Percentiles rank a stretch among this genome's conserved stretches.
Evolutionary conservation across 2,329 filamentous ascomycete genomes (phyloP).

Genomic region (Botryotinia calthae): DNA sequence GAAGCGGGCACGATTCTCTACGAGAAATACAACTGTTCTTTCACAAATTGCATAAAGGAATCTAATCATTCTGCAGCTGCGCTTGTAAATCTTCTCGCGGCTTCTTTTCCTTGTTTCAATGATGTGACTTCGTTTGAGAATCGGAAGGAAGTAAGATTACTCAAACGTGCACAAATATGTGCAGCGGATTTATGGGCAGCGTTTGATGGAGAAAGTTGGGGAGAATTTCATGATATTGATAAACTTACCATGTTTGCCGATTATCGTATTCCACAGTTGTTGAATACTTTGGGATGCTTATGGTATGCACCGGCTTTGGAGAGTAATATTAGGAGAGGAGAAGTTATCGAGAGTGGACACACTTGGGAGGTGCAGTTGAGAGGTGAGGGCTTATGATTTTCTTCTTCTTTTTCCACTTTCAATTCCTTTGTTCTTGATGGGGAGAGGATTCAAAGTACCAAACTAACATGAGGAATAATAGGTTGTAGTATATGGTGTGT

Average conservation of each 20-base stretch:
- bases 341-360: conserved; percentile 67
- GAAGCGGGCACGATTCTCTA: conserved; percentile 80
- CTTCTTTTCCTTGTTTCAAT: conserved; percentile 80
- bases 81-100: conserved; percentile 81
- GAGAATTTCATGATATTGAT: conserved; percentile 84
- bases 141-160: conserved; percentile 69
- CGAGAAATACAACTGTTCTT: conserved; percentile 74
- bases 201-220: conserved; percentile 77
- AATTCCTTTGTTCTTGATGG: not conserved
- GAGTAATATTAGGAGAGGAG: conserved; percentile 61
- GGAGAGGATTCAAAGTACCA: too few species aligned
- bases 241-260: conserved; percentile 99
- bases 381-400: conserved; percentile 50
- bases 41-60: conserved; percentile 68
- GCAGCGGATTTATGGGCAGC: conserved; percentile 97
- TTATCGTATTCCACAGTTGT: conserved; percentile 92
- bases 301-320: conserved; percentile 80
- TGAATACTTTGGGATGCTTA: conserved; percentile 78
- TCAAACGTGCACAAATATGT: conserved; percentile 94
- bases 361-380: conserved; percentile 84
- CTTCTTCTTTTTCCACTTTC: not conserved
- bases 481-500: conserved; percentile 96
- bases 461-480: conserved; percentile 37
- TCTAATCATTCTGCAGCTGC: conserved; percentile 77
- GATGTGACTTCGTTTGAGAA: conserved; percentile 77